Conservation (phyloP, 345 rosid species). For the Hypericum perforatum region DNA sequence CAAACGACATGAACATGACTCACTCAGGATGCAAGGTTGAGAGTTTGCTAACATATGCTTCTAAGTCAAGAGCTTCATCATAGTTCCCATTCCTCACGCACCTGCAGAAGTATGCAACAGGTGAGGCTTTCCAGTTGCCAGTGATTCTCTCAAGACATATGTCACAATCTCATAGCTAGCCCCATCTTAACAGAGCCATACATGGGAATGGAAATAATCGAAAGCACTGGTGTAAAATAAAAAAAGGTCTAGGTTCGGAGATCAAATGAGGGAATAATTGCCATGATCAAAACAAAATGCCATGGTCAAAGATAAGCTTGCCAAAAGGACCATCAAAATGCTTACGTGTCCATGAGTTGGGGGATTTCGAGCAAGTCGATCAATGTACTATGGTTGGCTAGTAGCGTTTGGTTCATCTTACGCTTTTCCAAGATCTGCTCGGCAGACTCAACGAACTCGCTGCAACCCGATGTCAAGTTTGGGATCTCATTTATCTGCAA, state of each 20-base stretch:
- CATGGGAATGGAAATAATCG: too few relatives aligned
- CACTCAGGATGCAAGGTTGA: constrained; percentile 96
- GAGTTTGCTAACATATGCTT: constrained; percentile 85
- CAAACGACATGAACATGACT: constrained; percentile 26
- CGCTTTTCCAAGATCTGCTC: constrained; percentile 83
- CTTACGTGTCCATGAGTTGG: constrained; percentile 99
- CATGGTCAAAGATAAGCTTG: too few relatives aligned
- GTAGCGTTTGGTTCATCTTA: constrained; percentile 87
- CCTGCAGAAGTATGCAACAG: constrained; percentile 36
- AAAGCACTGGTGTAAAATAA: too few relatives aligned
- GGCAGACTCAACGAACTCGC: constrained; percentile 77
- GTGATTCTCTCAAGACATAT: too few relatives aligned
- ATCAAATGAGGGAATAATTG: too few relatives aligned
- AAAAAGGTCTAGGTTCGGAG: too few relatives aligned
- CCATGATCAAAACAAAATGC: too few relatives aligned
- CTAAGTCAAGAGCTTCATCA: constrained; percentile 95
- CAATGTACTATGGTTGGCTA: constrained; percentile 78
- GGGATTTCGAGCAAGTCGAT: constrained; percentile 99
- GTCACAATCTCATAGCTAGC: too few relatives aligned
- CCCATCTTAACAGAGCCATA: too few relatives aligned
- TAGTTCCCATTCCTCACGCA: constrained; percentile 94
- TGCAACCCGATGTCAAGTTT: constrained; percentile 74
- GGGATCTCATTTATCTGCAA: constrained; percentile 72
- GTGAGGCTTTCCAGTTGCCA: background rate
- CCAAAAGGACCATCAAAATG: constrained; percentile 12